Evolutionary conservation across 192 early-diverging fungal genomes (phyloP).

Genomic region (Coemansia brasiliensis): DNA sequence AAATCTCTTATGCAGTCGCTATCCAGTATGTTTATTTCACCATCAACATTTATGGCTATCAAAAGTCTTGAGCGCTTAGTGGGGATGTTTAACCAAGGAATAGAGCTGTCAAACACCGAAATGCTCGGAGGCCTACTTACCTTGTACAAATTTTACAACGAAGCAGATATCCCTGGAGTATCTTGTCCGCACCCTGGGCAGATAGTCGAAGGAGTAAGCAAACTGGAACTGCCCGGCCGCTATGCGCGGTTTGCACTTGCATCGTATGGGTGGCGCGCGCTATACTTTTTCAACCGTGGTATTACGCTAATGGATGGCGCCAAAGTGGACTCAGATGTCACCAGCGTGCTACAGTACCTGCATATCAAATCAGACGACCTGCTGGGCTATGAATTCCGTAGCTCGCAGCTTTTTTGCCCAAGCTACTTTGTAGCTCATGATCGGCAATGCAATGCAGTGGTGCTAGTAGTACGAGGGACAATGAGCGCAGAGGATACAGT

Average conservation of each 20-base stretch:
- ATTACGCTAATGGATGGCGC: constrained; percentile 67
- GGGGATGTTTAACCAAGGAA: constrained; percentile 63
- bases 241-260: constrained; percentile 62
- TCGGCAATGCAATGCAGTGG: constrained; percentile 61
- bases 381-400: constrained; percentile 67
- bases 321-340: constrained; percentile 65
- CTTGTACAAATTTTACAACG: constrained; percentile 64
- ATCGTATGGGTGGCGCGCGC: constrained; percentile 72
- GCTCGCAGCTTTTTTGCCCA: constrained; percentile 65
- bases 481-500: constrained; percentile 75
- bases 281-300: constrained; percentile 72
- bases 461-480: constrained; percentile 67
- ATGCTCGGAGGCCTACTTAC: constrained; percentile 64
- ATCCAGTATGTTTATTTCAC: constrained; percentile 52
- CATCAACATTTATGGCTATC: constrained; percentile 45
- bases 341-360: constrained; percentile 64
- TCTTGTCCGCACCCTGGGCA: constrained; percentile 37
- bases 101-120: constrained; percentile 67
- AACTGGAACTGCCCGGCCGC: constrained; percentile 56
- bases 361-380: constrained; percentile 62
- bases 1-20: constrained; percentile 52
- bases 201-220: constrained; percentile 30
- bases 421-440: constrained; percentile 73
- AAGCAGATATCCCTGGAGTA: constrained; percentile 41
- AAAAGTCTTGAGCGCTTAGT: constrained; percentile 51